Conservation (phyloP, 345 rosid genomes). For the Rhodamnia rubescens region DNA sequence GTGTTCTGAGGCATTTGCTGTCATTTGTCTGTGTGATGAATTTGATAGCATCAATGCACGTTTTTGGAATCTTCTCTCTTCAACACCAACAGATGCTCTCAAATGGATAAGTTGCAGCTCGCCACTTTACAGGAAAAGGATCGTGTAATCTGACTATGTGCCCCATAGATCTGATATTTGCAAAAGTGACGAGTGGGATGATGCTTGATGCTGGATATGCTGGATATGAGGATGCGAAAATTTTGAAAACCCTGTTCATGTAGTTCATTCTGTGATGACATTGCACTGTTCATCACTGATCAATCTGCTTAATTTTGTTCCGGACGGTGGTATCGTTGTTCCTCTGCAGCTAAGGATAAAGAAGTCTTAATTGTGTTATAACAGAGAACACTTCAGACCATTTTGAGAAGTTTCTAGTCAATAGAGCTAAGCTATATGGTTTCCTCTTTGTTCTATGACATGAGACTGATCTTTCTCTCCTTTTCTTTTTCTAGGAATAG, state of each 20-base stretch:
- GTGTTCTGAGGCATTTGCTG: constrained; percentile 11
- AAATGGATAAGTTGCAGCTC: constrained; percentile 13
- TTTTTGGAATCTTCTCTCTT: constrained; percentile 20
- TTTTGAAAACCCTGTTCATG: neutral
- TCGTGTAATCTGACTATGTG: neutral
- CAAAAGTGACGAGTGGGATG: neutral
- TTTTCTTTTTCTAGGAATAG: constrained; percentile 51
- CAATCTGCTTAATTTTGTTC: neutral
- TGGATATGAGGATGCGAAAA: neutral
- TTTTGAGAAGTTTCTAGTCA: neutral
- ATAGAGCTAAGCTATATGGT: neutral
- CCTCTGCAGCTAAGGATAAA: neutral
- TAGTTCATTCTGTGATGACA: neutral
- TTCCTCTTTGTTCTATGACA: neutral
- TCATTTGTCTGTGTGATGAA: constrained; percentile 21
- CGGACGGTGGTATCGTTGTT: neutral
- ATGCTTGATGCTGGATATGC: neutral
- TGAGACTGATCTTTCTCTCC: neutral
- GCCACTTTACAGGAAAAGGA: constrained; percentile 3
- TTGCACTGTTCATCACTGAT: neutral
- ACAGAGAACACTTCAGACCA: neutral
- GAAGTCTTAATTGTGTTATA: neutral
- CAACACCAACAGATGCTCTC: neutral
- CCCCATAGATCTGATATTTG: neutral
- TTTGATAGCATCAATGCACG: neutral